Base-by-base conservation (phyloP, 331 rosid species). In the Quercus tomentella region DNA sequence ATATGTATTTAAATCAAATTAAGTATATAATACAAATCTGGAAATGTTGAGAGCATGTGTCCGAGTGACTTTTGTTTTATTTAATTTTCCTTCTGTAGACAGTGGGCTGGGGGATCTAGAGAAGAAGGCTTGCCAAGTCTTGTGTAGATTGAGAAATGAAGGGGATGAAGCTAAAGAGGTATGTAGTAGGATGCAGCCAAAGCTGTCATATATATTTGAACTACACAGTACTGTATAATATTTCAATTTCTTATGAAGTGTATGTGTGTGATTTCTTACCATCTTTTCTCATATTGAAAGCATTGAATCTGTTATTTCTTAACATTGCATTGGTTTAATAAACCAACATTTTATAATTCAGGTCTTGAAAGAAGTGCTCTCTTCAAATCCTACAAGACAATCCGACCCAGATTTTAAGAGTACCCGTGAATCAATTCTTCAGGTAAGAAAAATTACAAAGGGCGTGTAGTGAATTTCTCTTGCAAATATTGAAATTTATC, bases 131-230 rank as follows among this genome's bases (percentile, higher is more conserved):
- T 92, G 97, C 82, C 92, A 88, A 84, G 89, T 88, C 61, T 84
- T 94, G 77, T 88, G 95, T 86, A 88, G 87, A 85, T 81, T 94
- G 76, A 89, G 89, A 83, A 80, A 84, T 58, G 97, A 92, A 75
- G 97, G 97, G 61, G 91, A 87, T 69, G 97, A 86, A 65, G 91
- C 90, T 63, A 92, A 89, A 88, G 89, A 83, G 94, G 98, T 92
- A 87, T 74, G 69, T 69, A 56, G 6, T 70, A 52, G 69, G 69
- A 18, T 70, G 79, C 81, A 80, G 81, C 52, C 54, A 67, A 72
- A 55, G 61, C 41, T 56, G 66, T 56, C 17, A 0, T 75, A 61
- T 79, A 31, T 72, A 51, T 67, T 82, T 61, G 61, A 72, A 63
- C 57, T 62, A 60, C 62, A 61, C 14, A 41, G 3, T 9, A 41